Base-by-base conservation (phyloP, 257 asterid species). In the Nicotiana noctiflora region DNA sequence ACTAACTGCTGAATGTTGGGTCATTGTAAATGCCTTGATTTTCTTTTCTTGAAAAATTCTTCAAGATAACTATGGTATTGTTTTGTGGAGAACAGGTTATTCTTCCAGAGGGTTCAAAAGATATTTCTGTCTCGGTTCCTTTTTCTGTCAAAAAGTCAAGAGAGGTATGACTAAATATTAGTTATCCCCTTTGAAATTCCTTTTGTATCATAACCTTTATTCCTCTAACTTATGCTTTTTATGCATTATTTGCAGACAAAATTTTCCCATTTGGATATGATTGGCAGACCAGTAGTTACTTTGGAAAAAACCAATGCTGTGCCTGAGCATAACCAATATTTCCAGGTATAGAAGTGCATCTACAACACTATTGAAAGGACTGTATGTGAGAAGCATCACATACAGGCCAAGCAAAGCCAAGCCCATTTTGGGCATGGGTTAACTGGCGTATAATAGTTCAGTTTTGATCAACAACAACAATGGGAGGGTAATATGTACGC, bases 91-190 rank as follows among this genome's bases (percentile, higher is more conserved):
- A 87, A 79, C 90, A 96, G 99, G 88, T 92, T 77, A 92, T 96
- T 84, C 90, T 96, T 84, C 99, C 99, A 5, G 99, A 96, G 89
- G 99, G 99, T 13, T 92, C 99, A 57, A 91, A 85, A 46, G 92
- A 89, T 53, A 84, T 92, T 56, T 88, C 92, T 15, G 89, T 86
- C 37, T 90, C 84, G 5, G 88, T 84, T 79, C 99, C 98, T 79
- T 96, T 92, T 89, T 80, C 90, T 80, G 86, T 89, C 85, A 88
- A 91, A 83, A 90, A 92, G 85, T 87, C 88, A 4, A 84, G 85
- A 81, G 98, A 96, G 98, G 99, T 96, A 83, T 88, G 84, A 29
- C 81, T 46, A 44, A 75, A 77, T 66, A 60, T 65, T 31, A 18
- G 29, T 23, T 52, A 11, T 72, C 44, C 25, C 61, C 78, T 23